Base-by-base conservation (phyloP, 371 early-diverging fungal genomes). In the Mucor irregularis region DNA sequence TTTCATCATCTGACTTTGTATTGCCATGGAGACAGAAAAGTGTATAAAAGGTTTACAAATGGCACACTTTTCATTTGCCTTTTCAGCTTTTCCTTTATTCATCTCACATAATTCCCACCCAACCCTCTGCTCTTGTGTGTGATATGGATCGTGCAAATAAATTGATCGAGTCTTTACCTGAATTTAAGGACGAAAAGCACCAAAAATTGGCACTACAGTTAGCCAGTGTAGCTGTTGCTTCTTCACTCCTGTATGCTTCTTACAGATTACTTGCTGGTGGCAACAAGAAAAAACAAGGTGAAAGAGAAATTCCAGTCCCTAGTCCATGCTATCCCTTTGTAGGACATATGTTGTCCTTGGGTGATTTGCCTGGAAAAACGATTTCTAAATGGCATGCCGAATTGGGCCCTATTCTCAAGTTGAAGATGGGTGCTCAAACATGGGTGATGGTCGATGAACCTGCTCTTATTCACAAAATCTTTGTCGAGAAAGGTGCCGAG, bases 271-370 rank as follows among this genome's bases (percentile, higher is more conserved):
- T 22, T 0, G 33, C 35, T 34, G 22, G 14, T 5, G 13, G 8
- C 2, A 49, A 11, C 24, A 49, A 34, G 4, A 10, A 7, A 9
- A 24, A 33, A 34, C 22, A 24, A 34, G 22, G 11, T 6, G 35
- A 51, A 19, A 43, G 24, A 21, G 51, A 55, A 29, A 35, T 62
- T 3, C 63, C 63, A 22, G 47, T 33, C 0, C 61, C 61, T 21
- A 38, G 45, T 3, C 33, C 28, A 28, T 9, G 29, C 10, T 60
- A 60, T 17, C 60, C 60, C n/a, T 53, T 40, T 35, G 21, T 53
- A 26, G 62, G 62, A 4, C 62, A 56, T n/a, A 34, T 62, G 52
- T 26, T 56, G 3, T 42, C 56, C 21, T 35, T 62, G 29, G 56
- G 56, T 2, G 37, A 45, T n/a, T 14, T 30, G 1, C 52, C 56